Evolutionary conservation across 1,284 basidiomycete species (phyloP).

Genomic region (Trichosporon sp.): DNA sequence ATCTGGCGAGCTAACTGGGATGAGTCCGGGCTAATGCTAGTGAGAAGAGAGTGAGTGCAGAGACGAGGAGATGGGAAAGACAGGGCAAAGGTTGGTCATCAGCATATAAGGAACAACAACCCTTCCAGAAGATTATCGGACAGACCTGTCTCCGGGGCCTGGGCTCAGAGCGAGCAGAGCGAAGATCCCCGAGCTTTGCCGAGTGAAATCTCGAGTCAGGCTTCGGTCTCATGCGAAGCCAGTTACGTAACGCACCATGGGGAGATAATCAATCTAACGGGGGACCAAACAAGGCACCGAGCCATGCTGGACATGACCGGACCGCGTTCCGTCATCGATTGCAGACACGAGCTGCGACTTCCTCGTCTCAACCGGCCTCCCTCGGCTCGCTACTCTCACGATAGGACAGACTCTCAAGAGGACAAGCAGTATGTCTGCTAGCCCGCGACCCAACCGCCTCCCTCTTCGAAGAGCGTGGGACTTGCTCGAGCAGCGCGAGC

Average conservation of each 20-base stretch:
- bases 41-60: not conserved
- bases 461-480: conserved; percentile 5
- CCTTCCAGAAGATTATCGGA: not conserved
- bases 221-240: not conserved
- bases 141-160: not conserved
- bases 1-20: not conserved
- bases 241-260: not conserved
- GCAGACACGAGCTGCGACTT: not conserved
- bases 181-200: conserved; percentile 12
- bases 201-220: not conserved
- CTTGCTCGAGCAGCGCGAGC: not conserved
- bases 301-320: not conserved
- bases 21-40: not conserved
- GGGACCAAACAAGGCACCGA: conserved; percentile 1
- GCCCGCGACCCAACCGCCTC: not conserved
- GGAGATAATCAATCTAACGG: not conserved
- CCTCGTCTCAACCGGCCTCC: not conserved
- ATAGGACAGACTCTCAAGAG: not conserved
- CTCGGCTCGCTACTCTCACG: not conserved
- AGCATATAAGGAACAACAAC: not conserved
- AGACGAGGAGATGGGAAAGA: no score
- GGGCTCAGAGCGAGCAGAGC: not conserved
- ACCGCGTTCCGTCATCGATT: conserved; percentile 2
- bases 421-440: conserved; percentile 2
- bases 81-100: no score